Evolutionary conservation across 2,329 filamentous ascomycete species (phyloP).

Genomic region (Aspergillus proliferans): DNA sequence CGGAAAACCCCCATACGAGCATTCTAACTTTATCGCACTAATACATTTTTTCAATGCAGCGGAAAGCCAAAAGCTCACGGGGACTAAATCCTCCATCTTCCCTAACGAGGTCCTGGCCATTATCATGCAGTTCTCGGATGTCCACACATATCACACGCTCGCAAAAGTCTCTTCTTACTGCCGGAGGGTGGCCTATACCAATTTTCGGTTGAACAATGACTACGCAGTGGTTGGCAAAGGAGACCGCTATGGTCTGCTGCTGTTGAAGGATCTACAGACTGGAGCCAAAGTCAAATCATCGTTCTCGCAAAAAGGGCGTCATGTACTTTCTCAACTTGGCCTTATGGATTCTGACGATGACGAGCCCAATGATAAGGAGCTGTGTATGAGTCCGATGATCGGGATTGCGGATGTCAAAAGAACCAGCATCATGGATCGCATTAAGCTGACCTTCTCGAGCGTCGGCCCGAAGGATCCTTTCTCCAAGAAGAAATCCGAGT

Average conservation of each 20-base stretch:
- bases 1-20: background rate
- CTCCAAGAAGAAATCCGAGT: background rate
- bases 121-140: slow-evolving; percentile 13
- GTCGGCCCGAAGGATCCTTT: background rate
- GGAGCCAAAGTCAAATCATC: slow-evolving; percentile 1
- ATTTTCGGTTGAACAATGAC: slow-evolving; percentile 11
- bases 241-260: background rate
- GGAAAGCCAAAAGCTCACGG: slow-evolving; percentile 1
- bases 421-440: slow-evolving; percentile 4
- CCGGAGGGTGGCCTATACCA: slow-evolving; percentile 3
- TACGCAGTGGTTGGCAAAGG: slow-evolving; percentile 7
- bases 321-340: background rate
- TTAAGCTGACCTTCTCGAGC: slow-evolving; percentile 1
- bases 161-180: slow-evolving; percentile 9
- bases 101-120: slow-evolving; percentile 12
- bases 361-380: background rate
- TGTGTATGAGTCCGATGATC: slow-evolving; percentile 8
- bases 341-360: too few relatives aligned
- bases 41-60: slow-evolving; percentile 10
- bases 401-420: slow-evolving; percentile 5
- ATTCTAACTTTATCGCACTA: slow-evolving; percentile 1
- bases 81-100: slow-evolving; percentile 4
- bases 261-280: slow-evolving; percentile 8
- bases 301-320: background rate
- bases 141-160: slow-evolving; percentile 8